A percentile compares a stretch with the other conserved stretches of the same genome.
phyloP scores from a whole-genome alignment of 768 basidiomycete genomes.

The Suillus tomentosus region DNA sequence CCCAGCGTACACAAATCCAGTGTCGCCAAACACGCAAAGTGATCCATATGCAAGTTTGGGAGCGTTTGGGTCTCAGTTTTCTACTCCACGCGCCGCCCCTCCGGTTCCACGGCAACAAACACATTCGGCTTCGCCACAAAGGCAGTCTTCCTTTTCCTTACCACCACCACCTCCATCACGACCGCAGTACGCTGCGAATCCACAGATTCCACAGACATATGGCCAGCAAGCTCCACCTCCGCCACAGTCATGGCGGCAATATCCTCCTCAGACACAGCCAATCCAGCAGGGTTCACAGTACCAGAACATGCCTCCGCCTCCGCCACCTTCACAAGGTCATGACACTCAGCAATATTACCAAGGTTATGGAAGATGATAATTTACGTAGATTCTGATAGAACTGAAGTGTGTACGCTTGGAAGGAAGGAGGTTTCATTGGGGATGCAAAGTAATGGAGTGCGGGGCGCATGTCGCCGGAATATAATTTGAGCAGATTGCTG shows the following conservation, averaged over 20 bases:
- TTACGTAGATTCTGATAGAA: not conserved
- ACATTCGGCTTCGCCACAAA: slow-evolving; percentile 22
- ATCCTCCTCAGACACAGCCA: slow-evolving; percentile 23
- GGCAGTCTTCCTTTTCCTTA: slow-evolving; percentile 27
- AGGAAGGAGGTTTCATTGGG: not conserved
- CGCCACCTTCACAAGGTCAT: slow-evolving; percentile 36
- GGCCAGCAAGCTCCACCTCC: slow-evolving; percentile 26
- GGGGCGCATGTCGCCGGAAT: not conserved
- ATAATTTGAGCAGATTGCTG: not conserved
- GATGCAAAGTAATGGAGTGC: not conserved
- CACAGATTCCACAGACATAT: slow-evolving; percentile 18
- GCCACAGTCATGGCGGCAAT: slow-evolving; percentile 28
- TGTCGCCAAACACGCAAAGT: slow-evolving; percentile 23
- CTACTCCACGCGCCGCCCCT: slow-evolving; percentile 8
- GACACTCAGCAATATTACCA: slow-evolving; percentile 29
- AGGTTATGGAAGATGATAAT: slow-evolving; percentile 30
- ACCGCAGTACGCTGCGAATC: slow-evolving; percentile 19
- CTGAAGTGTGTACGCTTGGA: not conserved
- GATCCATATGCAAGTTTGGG: slow-evolving; percentile 41
- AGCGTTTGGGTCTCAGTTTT: slow-evolving; percentile 25
- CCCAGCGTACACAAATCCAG: slow-evolving; percentile 22
- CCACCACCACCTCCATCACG: slow-evolving; percentile 25
- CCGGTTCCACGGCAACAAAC: slow-evolving; percentile 25
- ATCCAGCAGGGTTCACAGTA: slow-evolving; percentile 28
- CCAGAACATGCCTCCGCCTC: slow-evolving; percentile 30